A percentile compares a stretch with the other conserved stretches of the same genome.
phyloP scores from a whole-genome alignment of 352 stramenopile genomes.

The Bremia lactucae region DNA sequence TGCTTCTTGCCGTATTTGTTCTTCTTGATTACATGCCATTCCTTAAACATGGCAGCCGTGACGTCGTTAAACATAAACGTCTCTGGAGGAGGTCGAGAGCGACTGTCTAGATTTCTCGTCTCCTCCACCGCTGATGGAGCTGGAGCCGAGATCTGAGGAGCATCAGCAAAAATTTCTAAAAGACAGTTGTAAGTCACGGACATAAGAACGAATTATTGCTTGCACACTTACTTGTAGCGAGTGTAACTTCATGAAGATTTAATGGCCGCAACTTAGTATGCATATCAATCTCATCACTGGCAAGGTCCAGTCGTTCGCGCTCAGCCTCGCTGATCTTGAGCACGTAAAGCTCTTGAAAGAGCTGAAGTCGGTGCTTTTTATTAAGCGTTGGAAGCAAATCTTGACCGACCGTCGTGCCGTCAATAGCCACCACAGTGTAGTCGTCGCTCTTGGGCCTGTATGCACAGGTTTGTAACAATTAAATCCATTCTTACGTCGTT shows the following conservation, averaged over 20 bases:
- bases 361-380: constrained; percentile 77
- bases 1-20: constrained; percentile 88
- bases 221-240: constrained; percentile 63
- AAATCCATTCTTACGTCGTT: neutral
- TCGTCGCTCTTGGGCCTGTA: constrained; percentile 84
- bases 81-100: constrained; percentile 59
- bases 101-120: constrained; percentile 49
- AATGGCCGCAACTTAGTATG: constrained; percentile 76
- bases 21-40: constrained; percentile 87
- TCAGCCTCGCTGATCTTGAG: constrained; percentile 84
- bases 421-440: constrained; percentile 82
- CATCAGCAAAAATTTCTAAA: constrained; percentile 78
- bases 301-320: constrained; percentile 65
- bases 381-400: constrained; percentile 79
- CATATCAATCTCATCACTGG: constrained; percentile 81
- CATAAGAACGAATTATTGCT: neutral
- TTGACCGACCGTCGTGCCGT: constrained; percentile 64
- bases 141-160: constrained; percentile 57
- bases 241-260: constrained; percentile 80
- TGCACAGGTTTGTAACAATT: too few relatives aligned
- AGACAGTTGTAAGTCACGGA: neutral
- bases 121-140: constrained; percentile 61
- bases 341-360: constrained; percentile 83
- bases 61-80: constrained; percentile 89
- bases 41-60: constrained; percentile 84